Conservation (phyloP, 1,139 yeast species). For the Pneumocystis carinii region DNA sequence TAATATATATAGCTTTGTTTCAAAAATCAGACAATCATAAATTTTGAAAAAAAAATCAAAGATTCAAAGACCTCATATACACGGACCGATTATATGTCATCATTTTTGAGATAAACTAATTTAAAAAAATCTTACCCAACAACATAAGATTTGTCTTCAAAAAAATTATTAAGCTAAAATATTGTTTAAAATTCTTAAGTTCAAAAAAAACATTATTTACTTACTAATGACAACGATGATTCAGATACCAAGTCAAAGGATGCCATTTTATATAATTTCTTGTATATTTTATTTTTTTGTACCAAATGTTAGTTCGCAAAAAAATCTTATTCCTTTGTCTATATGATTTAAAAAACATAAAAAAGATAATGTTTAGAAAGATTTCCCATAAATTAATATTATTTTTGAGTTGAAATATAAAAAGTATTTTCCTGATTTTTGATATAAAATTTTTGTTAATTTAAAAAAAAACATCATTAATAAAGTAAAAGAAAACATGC, state of each 20-base stretch:
- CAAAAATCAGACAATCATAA: slow-evolving; percentile 11
- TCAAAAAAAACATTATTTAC: not conserved
- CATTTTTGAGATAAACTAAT: slow-evolving; percentile 35
- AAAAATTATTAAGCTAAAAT: slow-evolving; percentile 11
- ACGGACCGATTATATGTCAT: slow-evolving; percentile 62
- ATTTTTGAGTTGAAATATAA: not conserved
- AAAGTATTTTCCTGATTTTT: not conserved
- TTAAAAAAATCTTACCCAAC: slow-evolving; percentile 57
- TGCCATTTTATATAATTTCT: not conserved
- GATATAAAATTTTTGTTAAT: too few species aligned
- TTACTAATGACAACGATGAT: not conserved
- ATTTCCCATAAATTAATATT: too few species aligned
- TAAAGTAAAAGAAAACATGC: not conserved
- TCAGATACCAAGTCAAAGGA: not conserved
- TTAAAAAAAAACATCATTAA: not conserved
- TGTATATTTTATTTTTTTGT: not conserved
- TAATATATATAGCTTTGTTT: not conserved
- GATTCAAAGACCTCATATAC: slow-evolving; percentile 83
- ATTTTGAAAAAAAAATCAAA: slow-evolving; percentile 48
- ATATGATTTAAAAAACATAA: too few species aligned
- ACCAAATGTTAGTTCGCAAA: not conserved
- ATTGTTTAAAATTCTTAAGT: not conserved
- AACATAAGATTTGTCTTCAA: slow-evolving; percentile 34
- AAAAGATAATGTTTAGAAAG: too few species aligned
- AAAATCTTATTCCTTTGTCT: not conserved